Conservation (phyloP, 495 filamentous ascomycete genomes). For the Xylaria acuta region DNA sequence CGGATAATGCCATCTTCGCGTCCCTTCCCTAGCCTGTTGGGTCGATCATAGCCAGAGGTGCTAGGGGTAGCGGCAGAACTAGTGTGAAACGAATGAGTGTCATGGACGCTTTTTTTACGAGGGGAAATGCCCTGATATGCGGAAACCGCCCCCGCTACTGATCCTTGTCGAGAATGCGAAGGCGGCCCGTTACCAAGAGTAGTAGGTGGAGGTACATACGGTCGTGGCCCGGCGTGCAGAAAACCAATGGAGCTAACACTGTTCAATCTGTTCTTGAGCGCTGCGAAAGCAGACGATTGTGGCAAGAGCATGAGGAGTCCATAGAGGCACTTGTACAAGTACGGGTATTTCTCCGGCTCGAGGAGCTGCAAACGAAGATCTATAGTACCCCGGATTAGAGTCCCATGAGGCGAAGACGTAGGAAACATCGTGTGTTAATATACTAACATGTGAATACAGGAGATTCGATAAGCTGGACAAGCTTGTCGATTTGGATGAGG, state of each 20-base stretch:
- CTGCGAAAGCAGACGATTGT: constrained; percentile 95
- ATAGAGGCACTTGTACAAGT: constrained; percentile 98
- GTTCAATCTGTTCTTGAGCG: constrained; percentile 94
- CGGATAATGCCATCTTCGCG: constrained; percentile 83
- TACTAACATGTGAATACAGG: constrained; percentile 92
- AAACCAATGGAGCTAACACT: constrained; percentile 97
- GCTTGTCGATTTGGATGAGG: constrained; percentile 98
- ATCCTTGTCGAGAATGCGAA: constrained; percentile 47
- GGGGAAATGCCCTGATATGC: constrained; percentile 36
- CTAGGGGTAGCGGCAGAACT: constrained; percentile 56
- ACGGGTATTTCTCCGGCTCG: constrained; percentile 95
- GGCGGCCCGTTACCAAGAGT: constrained; percentile 24
- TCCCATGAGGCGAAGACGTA: background rate
- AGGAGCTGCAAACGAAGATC: constrained; percentile 95
- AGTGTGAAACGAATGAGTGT: constrained; percentile 37
- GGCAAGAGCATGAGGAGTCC: constrained; percentile 97
- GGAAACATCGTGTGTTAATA: constrained; percentile 6
- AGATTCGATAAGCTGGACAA: constrained; percentile 96
- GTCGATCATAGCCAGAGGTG: constrained; percentile 71
- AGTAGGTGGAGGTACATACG: constrained; percentile 63
- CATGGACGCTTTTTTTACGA: constrained; percentile 38
- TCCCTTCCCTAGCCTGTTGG: constrained; percentile 76
- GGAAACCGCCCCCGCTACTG: constrained; percentile 48
- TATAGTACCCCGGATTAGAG: constrained; percentile 42
- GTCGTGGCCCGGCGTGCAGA: constrained; percentile 80